phyloP scores from a whole-genome alignment of 495 filamentous ascomycete genomes.

The Extremus antarcticus region DNA sequence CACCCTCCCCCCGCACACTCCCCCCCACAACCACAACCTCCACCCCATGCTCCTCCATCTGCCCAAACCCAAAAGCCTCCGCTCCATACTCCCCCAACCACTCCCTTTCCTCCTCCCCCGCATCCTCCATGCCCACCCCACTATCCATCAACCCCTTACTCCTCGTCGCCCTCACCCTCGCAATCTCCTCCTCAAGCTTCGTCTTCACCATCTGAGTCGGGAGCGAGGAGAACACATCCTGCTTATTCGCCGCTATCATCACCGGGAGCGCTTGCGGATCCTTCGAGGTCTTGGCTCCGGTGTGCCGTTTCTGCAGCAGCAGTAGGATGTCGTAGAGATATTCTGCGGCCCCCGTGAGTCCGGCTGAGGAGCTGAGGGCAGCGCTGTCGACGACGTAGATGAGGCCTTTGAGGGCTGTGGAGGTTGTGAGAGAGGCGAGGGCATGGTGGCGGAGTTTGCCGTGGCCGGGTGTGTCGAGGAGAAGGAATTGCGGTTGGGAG shows the following conservation, averaged over 20 bases:
- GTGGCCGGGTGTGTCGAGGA: constrained; percentile 88
- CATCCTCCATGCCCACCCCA: constrained; percentile 49
- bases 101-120: constrained; percentile 58
- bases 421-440: constrained; percentile 26
- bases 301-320: constrained; percentile 63
- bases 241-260: constrained; percentile 83
- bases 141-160: constrained; percentile 73
- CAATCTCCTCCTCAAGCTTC: constrained; percentile 71
- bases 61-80: constrained; percentile 63
- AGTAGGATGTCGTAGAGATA: constrained; percentile 84
- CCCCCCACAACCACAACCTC: constrained; percentile 70
- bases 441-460: constrained; percentile 67
- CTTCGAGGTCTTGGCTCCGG: constrained; percentile 45
- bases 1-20: constrained; percentile 51
- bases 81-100: constrained; percentile 67
- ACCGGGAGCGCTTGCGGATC: constrained; percentile 56
- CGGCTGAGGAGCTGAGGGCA: constrained; percentile 46
- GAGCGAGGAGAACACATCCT: constrained; percentile 87
- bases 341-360: constrained; percentile 51
- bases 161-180: constrained; percentile 62
- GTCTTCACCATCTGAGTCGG: constrained; percentile 66
- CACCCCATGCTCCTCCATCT: constrained; percentile 74
- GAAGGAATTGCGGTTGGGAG: constrained; percentile 57
- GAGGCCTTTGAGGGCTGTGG: constrained; percentile 55
- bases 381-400: constrained; percentile 85